Conservation (phyloP, 1,139 yeast species). For the Tardiomyces depauwii region DNA sequence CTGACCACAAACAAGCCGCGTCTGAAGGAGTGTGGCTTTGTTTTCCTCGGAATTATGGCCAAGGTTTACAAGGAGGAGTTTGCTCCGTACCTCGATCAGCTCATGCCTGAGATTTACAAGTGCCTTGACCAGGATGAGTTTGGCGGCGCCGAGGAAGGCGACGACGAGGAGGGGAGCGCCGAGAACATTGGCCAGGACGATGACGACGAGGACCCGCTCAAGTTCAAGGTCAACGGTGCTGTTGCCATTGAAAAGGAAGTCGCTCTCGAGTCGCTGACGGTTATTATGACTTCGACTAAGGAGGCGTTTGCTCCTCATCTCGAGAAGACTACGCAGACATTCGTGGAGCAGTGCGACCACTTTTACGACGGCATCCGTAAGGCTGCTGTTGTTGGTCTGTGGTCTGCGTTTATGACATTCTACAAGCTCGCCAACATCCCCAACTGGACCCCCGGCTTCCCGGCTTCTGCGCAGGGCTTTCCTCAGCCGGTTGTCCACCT, state of each 20-base stretch:
- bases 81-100: constrained; percentile 69
- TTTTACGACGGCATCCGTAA: constrained; percentile 84
- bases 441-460: constrained; percentile 59
- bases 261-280: constrained; percentile 88
- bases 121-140: constrained; percentile 62
- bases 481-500: constrained; percentile 39
- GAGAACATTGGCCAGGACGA: constrained; percentile 17
- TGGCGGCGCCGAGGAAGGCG: constrained; percentile 25
- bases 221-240: constrained; percentile 81
- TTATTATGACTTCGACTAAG: constrained; percentile 73
- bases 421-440: constrained; percentile 33
- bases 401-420: constrained; percentile 74
- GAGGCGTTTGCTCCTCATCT: constrained; percentile 69
- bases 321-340: constrained; percentile 53
- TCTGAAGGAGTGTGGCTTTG: constrained; percentile 88
- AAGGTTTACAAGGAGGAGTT: constrained; percentile 89
- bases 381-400: constrained; percentile 69
- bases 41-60: constrained; percentile 92
- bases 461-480: constrained; percentile 10
- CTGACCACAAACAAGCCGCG: constrained; percentile 70
- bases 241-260: constrained; percentile 94
- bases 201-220: constrained; percentile 34
- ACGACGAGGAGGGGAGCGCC: constrained; percentile 20
- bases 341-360: constrained; percentile 63
- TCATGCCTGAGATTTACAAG: constrained; percentile 74